Evolutionary conservation across 306 rosid genomes (phyloP).

Genomic region (Spatholobus suberectus): DNA sequence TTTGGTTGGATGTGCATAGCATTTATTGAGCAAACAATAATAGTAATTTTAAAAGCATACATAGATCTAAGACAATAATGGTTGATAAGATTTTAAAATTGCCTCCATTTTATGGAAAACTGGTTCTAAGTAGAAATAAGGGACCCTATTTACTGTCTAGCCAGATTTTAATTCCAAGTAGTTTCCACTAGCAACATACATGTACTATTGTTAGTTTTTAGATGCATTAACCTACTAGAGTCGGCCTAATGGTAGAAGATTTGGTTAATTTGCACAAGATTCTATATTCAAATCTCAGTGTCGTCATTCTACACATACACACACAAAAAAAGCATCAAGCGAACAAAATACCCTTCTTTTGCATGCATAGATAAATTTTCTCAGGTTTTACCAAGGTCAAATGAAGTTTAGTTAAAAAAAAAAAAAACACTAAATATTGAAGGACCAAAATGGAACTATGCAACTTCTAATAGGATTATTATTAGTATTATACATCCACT

Average conservation of each 20-base stretch:
- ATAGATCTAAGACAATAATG: slow-evolving; percentile 13
- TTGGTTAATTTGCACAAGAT: too few species aligned
- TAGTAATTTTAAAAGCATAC: slow-evolving; percentile 7
- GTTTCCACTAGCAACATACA: neutral
- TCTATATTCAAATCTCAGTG: too few species aligned
- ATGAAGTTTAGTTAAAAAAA: too few species aligned
- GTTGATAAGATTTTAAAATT: slow-evolving; percentile 13
- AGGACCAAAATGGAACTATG: neutral
- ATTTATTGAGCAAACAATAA: slow-evolving; percentile 14
- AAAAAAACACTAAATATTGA: neutral
- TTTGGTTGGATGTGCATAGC: slow-evolving; percentile 30
- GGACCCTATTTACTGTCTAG: neutral
- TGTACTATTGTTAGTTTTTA: neutral
- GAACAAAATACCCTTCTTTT: neutral
- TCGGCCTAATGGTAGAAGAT: too few species aligned
- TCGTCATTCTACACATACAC: too few species aligned
- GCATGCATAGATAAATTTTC: neutral
- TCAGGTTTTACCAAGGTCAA: too few species aligned
- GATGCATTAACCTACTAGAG: too few species aligned
- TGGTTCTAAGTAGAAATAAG: neutral
- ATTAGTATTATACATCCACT: too few species aligned
- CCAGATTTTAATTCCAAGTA: neutral
- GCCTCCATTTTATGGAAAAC: neutral
- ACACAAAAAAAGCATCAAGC: too few species aligned
- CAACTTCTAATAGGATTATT: too few species aligned